Base-by-base conservation (phyloP, 1,284 basidiomycete genomes). In the Tremellales sp. region DNA sequence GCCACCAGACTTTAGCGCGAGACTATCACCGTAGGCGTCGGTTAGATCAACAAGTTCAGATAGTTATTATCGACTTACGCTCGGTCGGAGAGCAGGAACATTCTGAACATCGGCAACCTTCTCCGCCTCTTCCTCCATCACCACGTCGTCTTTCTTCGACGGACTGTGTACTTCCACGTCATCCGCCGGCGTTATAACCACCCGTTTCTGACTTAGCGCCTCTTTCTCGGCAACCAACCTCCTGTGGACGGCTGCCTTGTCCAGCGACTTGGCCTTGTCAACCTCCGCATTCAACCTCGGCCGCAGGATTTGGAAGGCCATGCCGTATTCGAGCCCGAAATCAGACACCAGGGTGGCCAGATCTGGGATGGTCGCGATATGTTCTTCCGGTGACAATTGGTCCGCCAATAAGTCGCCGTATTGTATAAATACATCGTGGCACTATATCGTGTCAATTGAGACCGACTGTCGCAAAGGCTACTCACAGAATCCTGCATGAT, bases 241-340 rank as follows among this genome's bases (percentile, higher is more conserved):
- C 58, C 82, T 85, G 69, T 88, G 85, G 1, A 80, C 79, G 61
- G 85, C 84, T 61, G 56, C 52, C 34, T 66, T 57, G 2, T 57
- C 53, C 12, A 51, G 47, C 5, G 47, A 29, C 16, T 47, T 50
- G 9, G 56, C 56, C 22, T 48, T 46, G 10, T 60, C 58, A 28
- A 67, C 37, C 10, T 78, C 82, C 1, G 81, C 81, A 9, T 79
- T 71, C 24, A 93, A 76, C 48, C 86, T 83, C 4, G 91, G 89
- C 8, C 93, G 82, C 38, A 89, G 79, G 45, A 95, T 85, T 62
- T 91, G 87, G 86, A 95, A 94, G 46, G 88, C 88, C 49, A 92
- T 83, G 9, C 86, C 81, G 31, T 85, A 80, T 51, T 83, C 82
- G 40, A 97, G 80, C 3, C 83, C 86, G 68, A 85, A 93, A 35